Evolutionary conservation across 495 filamentous ascomycete species (phyloP), one percentile per base, ranked within the genome.

Genomic region (Penicillium argentinense): DNA sequence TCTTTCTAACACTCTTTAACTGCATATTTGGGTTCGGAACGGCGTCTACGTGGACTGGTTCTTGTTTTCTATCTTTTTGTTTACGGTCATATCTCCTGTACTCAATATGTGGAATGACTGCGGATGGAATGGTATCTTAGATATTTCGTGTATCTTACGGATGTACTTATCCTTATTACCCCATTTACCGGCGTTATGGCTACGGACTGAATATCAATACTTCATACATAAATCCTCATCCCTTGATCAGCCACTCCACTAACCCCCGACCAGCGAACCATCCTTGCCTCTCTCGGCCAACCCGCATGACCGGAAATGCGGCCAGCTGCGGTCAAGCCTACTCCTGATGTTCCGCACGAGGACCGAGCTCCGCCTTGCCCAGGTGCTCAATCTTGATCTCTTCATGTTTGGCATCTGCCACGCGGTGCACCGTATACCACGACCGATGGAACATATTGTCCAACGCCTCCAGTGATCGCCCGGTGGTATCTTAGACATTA

Each of bases 401-500:
- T 2, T 39, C 45, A 29, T 40, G 23, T 14, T 47, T 37, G 13
- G 47, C 13, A 39, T 50, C 58, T n/a, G 59, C 56, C 5, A 58
- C 50, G 23, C 49, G 38, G 29, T 54, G 39, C 18, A 59, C 47
- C 6, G 47, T 56, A 30, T 55, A 62, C 53, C 53, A 64, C 3
- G 57, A 58, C 36, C 55, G 32, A 28, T 56, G 50, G 18, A 62
- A 57, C 5, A 62, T 39, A 22, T 30, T 38, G 16, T 53, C 48
- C 36, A 57, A 34, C 7, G 42, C 53, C 27, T 57, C 55, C 14
- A 61, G 32, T 3, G 61, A 59, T 9, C 53, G 36, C 14, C 61
- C 58, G 8, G 57, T 62, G 5, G 55, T 59, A 40, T 62, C 49
- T 45, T 56, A 44, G 2, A 14, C 13, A 45, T 30, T 17, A 49